phyloP scores from a whole-genome alignment of 306 rosid genomes.

The Canavalia ensiformis region DNA sequence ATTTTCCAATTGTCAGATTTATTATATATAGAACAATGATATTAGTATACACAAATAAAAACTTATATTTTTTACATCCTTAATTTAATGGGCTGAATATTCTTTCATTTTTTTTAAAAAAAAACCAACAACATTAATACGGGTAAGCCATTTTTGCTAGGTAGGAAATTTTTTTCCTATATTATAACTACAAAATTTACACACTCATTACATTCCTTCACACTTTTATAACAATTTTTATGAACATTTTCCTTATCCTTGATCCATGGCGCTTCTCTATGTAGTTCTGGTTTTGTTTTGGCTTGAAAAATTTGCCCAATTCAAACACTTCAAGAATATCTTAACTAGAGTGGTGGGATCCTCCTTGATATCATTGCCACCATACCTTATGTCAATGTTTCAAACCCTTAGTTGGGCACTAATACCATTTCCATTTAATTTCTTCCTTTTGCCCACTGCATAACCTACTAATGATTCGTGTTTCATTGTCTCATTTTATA shows the following conservation, averaged over 20 bases:
- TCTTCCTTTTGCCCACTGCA: not conserved
- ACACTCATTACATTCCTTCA: not conserved
- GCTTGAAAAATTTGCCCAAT: not conserved
- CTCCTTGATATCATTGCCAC: slow-evolving; percentile 17
- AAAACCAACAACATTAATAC: too few species aligned
- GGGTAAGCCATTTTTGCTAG: too few species aligned
- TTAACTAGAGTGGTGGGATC: slow-evolving; percentile 20
- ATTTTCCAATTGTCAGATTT: too few species aligned
- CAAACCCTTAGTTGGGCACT: slow-evolving; percentile 40
- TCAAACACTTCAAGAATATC: slow-evolving; percentile 2
- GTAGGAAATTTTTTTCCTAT: too few species aligned
- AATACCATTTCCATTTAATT: not conserved
- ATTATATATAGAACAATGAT: too few species aligned
- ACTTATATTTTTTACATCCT: too few species aligned
- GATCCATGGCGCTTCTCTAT: not conserved
- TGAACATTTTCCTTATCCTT: not conserved
- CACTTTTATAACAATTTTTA: not conserved
- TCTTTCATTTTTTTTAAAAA: too few species aligned
- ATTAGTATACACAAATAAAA: too few species aligned
- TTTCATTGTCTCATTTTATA: not conserved
- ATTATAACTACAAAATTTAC: too few species aligned
- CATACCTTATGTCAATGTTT: slow-evolving; percentile 24
- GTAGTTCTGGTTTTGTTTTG: not conserved
- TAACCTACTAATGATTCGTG: slow-evolving; percentile 37
- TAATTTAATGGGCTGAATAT: too few species aligned